phyloP scores from a whole-genome alignment of 371 early-diverging fungal genomes.

The Rozella allomycis region DNA sequence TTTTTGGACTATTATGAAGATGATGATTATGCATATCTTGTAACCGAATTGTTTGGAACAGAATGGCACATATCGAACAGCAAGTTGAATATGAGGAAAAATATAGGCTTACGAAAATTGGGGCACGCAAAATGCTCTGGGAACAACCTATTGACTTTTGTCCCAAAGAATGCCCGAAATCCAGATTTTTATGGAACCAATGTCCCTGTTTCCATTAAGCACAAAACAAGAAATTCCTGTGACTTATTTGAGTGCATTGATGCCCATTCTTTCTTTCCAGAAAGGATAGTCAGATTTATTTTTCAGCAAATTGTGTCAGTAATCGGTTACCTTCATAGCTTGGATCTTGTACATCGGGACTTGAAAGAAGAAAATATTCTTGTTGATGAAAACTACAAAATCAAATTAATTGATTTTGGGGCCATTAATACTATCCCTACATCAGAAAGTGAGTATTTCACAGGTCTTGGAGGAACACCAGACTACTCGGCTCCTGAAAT shows the following conservation, averaged over 20 bases:
- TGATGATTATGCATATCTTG: constrained; percentile 36
- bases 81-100: background rate
- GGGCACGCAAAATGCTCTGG: background rate
- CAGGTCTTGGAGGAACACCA: constrained; percentile 17
- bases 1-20: constrained; percentile 45
- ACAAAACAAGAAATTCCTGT: constrained; percentile 2
- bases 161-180: background rate
- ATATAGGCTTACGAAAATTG: constrained; percentile 1
- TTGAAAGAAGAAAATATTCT: constrained; percentile 56
- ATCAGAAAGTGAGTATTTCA: constrained; percentile 2
- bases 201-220: constrained; percentile 2
- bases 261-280: constrained; percentile 3
- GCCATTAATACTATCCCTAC: constrained; percentile 26
- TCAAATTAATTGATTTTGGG: constrained; percentile 66
- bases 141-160: background rate
- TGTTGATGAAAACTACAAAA: constrained; percentile 37
- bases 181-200: background rate
- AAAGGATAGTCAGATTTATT: constrained; percentile 11
- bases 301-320: constrained; percentile 47
- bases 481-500: constrained; percentile 42
- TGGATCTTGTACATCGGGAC: constrained; percentile 30
- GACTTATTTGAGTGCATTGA: constrained; percentile 8
- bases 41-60: constrained; percentile 57
- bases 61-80: constrained; percentile 6
- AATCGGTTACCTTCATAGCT: constrained; percentile 31